These are phyloP conservation scores for Shiraia sp. DNA, from an alignment of 2,329 filamentous ascomycete species.

Conservation along the genomic window DNA sequence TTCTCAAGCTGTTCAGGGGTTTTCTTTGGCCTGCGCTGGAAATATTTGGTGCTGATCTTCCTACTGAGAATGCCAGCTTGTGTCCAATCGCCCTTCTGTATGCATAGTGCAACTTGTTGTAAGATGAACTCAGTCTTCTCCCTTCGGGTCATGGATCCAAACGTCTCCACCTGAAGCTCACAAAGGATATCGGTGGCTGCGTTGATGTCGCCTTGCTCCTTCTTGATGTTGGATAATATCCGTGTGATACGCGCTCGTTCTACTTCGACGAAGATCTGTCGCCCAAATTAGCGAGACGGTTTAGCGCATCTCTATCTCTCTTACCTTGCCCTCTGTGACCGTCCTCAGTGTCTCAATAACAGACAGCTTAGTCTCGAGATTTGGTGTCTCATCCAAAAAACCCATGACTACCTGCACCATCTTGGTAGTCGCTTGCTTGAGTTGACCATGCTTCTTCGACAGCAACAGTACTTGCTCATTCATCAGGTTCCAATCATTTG, in stretches of 20 bases:
- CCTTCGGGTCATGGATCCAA: constrained; percentile 94
- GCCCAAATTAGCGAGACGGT: constrained; percentile 19
- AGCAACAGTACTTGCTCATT: constrained; percentile 95
- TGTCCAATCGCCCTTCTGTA: constrained; percentile 93
- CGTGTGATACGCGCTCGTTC: constrained; percentile 94
- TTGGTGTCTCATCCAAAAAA: constrained; percentile 85
- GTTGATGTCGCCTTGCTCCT: constrained; percentile 87
- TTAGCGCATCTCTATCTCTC: constrained; percentile 16
- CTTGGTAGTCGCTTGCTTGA: constrained; percentile 97
- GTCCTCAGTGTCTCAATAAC: constrained; percentile 95
- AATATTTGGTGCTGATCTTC: constrained; percentile 96
- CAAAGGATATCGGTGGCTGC: constrained; percentile 91
- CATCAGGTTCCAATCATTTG: constrained; percentile 88
- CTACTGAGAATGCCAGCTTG: constrained; percentile 91
- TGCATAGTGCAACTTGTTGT: constrained; percentile 91
- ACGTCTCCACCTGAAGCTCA: constrained; percentile 97
- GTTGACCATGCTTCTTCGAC: constrained; percentile 99
- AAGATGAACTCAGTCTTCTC: constrained; percentile 99
- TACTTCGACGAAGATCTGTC: constrained; percentile 94
- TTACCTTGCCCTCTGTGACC: constrained; percentile 92
- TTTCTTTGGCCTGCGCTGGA: constrained; percentile 89
- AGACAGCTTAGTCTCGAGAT: constrained; percentile 83
- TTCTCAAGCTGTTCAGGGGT: constrained; percentile 86
- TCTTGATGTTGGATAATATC: constrained; percentile 97
- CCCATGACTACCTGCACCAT: constrained; percentile 98